A percentile compares a stretch with the other conserved stretches of the same genome.
These are phyloP conservation scores for Starmerella floricola DNA, from an alignment of 805 yeast species.

Conservation along the genomic window DNA sequence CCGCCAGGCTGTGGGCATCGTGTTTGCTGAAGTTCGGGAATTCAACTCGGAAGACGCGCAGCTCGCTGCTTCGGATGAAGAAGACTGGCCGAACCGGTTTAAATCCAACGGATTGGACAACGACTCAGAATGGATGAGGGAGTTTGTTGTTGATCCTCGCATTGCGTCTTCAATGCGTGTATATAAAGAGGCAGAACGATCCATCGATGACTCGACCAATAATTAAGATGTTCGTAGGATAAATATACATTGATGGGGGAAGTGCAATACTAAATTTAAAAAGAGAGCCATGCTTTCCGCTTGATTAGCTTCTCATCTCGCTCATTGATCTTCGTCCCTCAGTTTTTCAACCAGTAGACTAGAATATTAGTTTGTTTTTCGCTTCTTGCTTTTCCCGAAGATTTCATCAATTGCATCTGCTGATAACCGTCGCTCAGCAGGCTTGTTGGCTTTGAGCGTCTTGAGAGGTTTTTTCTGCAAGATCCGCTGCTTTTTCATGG, in stretches of 20 bases:
- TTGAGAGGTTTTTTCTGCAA: too few species aligned
- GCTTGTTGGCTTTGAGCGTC: neutral
- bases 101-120: conserved; percentile 60
- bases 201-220: neutral
- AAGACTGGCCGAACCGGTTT: conserved; percentile 82
- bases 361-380: neutral
- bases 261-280: too few species aligned
- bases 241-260: too few species aligned
- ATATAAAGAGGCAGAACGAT: conserved; percentile 14
- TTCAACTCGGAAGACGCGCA: conserved; percentile 36
- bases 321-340: too few species aligned
- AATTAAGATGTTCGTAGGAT: neutral
- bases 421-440: conserved; percentile 8
- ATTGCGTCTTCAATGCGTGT: conserved; percentile 39
- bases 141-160: conserved; percentile 56
- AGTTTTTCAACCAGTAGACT: too few species aligned
- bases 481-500: too few species aligned
- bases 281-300: too few species aligned
- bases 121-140: conserved; percentile 80
- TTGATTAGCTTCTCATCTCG: too few species aligned
- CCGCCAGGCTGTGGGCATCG: conserved; percentile 40
- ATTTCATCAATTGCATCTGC: conserved; percentile 25
- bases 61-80: conserved; percentile 50
- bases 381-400: conserved; percentile 16
- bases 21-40: conserved; percentile 43